phyloP scores from a whole-genome alignment of 1,139 yeast species.

The Dujonia santamariae region DNA sequence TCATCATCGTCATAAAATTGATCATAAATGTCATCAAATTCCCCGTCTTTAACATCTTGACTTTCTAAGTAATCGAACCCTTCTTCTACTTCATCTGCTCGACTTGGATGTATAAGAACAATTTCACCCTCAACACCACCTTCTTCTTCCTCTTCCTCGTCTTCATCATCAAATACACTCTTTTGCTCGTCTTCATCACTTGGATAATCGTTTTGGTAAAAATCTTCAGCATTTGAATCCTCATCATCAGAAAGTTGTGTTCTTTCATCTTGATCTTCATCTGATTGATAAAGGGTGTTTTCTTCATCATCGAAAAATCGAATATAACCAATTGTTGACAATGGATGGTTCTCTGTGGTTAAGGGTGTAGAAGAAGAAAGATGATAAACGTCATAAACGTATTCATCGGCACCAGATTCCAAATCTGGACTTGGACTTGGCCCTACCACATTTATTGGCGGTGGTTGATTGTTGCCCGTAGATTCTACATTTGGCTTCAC shows the following conservation, averaged over 20 bases:
- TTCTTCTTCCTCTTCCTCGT: conserved; percentile 12
- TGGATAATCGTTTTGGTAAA: conserved; percentile 90
- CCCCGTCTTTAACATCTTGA: conserved; percentile 7
- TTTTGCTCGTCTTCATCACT: conserved; percentile 73
- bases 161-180: conserved; percentile 20
- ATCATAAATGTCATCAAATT: conserved; percentile 14
- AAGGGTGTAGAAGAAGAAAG: conserved; percentile 29
- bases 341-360: conserved; percentile 53
- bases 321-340: conserved; percentile 60
- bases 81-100: conserved; percentile 8
- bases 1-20: conserved; percentile 14
- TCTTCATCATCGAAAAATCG: conserved; percentile 67
- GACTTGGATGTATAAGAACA: conserved; percentile 1
- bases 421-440: neutral
- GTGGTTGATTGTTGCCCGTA: too few relatives aligned
- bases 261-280: conserved; percentile 48
- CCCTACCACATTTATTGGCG: too few relatives aligned
- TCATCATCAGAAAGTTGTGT: conserved; percentile 35
- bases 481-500: neutral
- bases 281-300: conserved; percentile 45
- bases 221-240: conserved; percentile 72
- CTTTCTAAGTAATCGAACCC: conserved; percentile 10
- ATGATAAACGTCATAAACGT: conserved; percentile 84
- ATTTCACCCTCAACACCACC: conserved; percentile 13
- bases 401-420: too few relatives aligned